phyloP scores from a whole-genome alignment of 2,329 filamentous ascomycete species.

The Nigrospora oryzae region DNA sequence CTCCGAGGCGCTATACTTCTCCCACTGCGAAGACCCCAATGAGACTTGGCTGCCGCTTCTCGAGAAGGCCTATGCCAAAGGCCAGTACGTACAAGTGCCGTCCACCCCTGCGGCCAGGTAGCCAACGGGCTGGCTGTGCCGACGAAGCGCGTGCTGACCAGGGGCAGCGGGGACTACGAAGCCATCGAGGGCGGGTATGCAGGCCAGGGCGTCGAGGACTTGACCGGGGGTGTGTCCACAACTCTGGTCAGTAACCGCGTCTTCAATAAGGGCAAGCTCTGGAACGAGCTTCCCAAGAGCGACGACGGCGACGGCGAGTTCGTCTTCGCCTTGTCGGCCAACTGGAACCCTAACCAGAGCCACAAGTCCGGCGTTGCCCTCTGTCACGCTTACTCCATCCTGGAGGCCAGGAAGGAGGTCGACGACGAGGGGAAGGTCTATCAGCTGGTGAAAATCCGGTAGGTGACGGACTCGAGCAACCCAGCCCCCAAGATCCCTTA shows the following conservation, averaged over 20 bases:
- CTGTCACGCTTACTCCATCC: constrained; percentile 42
- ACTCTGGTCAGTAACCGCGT: constrained; percentile 48
- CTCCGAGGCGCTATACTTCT: constrained; percentile 61
- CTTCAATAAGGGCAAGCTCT: constrained; percentile 60
- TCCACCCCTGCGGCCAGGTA: constrained; percentile 25
- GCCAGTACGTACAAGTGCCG: constrained; percentile 12
- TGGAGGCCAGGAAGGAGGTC: constrained; percentile 35
- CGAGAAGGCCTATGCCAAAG: constrained; percentile 72
- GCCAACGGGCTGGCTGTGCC: too few relatives aligned
- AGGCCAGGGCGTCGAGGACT: constrained; percentile 39
- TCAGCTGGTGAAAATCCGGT: constrained; percentile 36
- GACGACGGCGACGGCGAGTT: constrained; percentile 63
- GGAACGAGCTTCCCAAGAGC: constrained; percentile 57
- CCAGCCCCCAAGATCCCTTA: constrained; percentile 2
- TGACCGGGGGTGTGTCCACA: constrained; percentile 48
- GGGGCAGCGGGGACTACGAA: constrained; percentile 49
- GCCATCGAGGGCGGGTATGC: constrained; percentile 60
- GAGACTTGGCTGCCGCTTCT: constrained; percentile 69
- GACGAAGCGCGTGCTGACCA: too few relatives aligned
- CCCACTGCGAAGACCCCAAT: constrained; percentile 58
- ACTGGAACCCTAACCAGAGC: constrained; percentile 17
- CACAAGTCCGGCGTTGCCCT: constrained; percentile 30
- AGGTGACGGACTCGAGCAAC: constrained; percentile 3
- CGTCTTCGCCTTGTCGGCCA: constrained; percentile 38
- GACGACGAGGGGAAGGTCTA: constrained; percentile 29